Percentiles rank a stretch among this genome's conserved stretches.
Evolutionary conservation across 139 green algal species (phyloP).

Genomic region (Deuterostichococcus epilithicus): DNA sequence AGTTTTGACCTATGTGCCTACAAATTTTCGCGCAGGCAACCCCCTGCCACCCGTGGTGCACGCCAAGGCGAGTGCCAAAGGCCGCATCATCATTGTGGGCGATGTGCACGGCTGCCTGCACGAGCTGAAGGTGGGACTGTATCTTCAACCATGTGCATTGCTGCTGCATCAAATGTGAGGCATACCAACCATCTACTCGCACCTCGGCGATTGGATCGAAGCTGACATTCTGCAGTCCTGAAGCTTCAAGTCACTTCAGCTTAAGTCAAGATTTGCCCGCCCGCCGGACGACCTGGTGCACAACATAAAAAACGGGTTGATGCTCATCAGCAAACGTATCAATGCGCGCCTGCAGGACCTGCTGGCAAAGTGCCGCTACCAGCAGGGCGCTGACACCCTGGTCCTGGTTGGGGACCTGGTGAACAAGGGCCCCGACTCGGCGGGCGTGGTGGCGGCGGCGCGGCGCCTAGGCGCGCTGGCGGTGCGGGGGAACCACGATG

Average conservation of each 20-base stretch:
- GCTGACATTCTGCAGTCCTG: no score
- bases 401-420: slow-evolving; percentile 39
- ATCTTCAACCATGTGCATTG: no score
- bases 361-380: slow-evolving; percentile 21
- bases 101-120: slow-evolving; percentile 40
- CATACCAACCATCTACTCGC: no score
- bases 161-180: no score
- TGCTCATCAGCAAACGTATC: no score
- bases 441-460: slow-evolving; percentile 19
- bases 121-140: slow-evolving; percentile 8
- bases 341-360: slow-evolving; percentile 30
- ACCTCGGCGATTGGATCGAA: no score
- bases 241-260: no score
- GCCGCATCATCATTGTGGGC: slow-evolving; percentile 27
- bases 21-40: slow-evolving; percentile 9
- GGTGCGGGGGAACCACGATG: slow-evolving; percentile 50
- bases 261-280: no score
- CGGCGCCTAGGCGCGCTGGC: slow-evolving; percentile 1
- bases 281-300: no score
- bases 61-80: background rate
- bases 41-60: slow-evolving; percentile 17
- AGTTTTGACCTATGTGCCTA: no score
- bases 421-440: slow-evolving; percentile 35
- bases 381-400: slow-evolving; percentile 17
- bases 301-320: background rate